Conservation (phyloP, 2,329 filamentous ascomycete genomes). For the Hypoxylon sp. region DNA sequence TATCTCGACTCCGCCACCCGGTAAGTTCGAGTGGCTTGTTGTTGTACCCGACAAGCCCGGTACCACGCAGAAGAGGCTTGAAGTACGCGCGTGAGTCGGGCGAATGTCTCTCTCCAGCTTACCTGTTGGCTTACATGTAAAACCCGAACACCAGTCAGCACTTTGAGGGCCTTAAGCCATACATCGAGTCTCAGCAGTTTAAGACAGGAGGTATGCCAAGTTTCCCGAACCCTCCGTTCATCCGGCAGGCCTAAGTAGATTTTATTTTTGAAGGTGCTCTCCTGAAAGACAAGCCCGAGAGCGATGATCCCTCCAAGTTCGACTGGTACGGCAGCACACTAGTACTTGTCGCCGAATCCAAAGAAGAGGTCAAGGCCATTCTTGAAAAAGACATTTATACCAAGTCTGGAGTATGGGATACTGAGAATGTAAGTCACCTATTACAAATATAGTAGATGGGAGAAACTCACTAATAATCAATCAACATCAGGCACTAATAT, state of each 20-base stretch:
- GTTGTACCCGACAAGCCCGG: constrained; percentile 77
- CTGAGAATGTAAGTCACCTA: constrained; percentile 70
- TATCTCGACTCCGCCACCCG: constrained; percentile 45
- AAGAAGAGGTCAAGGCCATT: constrained; percentile 76
- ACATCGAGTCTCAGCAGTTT: constrained; percentile 68
- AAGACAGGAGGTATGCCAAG: constrained; percentile 74
- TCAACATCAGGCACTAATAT: constrained; percentile 63
- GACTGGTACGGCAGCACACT: constrained; percentile 83
- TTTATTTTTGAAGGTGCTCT: constrained; percentile 70
- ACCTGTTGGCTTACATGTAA: constrained; percentile 33
- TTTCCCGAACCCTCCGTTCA: constrained; percentile 8
- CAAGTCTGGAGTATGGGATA: constrained; percentile 82
- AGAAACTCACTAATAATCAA: constrained; percentile 22
- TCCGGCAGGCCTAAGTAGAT: constrained; percentile 1
- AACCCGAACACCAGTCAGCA: constrained; percentile 59
- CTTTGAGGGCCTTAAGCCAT: constrained; percentile 68
- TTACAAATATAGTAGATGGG: not conserved
- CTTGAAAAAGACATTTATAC: constrained; percentile 82
- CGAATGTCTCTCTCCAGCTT: constrained; percentile 42
- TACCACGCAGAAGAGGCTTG: constrained; percentile 71
- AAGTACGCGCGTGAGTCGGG: constrained; percentile 69
- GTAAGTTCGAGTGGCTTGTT: constrained; percentile 69
- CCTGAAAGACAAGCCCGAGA: constrained; percentile 75
- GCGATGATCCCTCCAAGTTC: constrained; percentile 68
- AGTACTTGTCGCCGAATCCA: constrained; percentile 75